These are phyloP conservation scores for Candida endomychidarum DNA, from an alignment of 805 yeast genomes.

Conservation along the genomic window DNA sequence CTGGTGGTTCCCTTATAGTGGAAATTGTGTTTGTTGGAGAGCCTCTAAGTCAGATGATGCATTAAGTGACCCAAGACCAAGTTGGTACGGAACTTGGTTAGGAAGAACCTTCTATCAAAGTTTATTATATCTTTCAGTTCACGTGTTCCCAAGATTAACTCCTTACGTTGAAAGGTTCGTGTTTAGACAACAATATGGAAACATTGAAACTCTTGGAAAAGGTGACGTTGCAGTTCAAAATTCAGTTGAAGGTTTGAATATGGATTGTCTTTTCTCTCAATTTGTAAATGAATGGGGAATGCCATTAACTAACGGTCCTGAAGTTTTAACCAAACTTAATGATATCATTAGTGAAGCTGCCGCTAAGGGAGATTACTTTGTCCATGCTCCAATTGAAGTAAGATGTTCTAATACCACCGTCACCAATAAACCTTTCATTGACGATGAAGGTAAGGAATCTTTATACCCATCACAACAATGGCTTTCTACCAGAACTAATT, in stretches of 20 bases:
- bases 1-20: constrained; percentile 97
- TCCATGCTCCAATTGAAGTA: constrained; percentile 94
- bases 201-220: constrained; percentile 61
- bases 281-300: constrained; percentile 98
- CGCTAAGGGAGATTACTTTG: constrained; percentile 61
- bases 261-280: constrained; percentile 94
- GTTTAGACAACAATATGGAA: constrained; percentile 81
- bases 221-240: constrained; percentile 69
- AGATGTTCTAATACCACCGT: constrained; percentile 85
- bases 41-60: constrained; percentile 74
- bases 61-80: constrained; percentile 59
- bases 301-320: constrained; percentile 77
- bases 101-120: constrained; percentile 82
- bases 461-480: constrained; percentile 48
- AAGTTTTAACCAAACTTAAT: constrained; percentile 62
- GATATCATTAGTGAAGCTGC: constrained; percentile 63
- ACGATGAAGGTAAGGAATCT: constrained; percentile 38
- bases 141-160: constrained; percentile 69
- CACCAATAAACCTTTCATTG: constrained; percentile 35
- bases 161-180: constrained; percentile 85
- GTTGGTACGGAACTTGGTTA: constrained; percentile 81
- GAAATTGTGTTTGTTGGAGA: constrained; percentile 86
- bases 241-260: constrained; percentile 84
- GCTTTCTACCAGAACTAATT: constrained; percentile 48
- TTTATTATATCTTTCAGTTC: constrained; percentile 76